Evolutionary conservation across 2,329 filamentous ascomycete species (phyloP), one percentile per base, ranked within the genome.

Genomic region (Kalaharituber pfeilii): DNA sequence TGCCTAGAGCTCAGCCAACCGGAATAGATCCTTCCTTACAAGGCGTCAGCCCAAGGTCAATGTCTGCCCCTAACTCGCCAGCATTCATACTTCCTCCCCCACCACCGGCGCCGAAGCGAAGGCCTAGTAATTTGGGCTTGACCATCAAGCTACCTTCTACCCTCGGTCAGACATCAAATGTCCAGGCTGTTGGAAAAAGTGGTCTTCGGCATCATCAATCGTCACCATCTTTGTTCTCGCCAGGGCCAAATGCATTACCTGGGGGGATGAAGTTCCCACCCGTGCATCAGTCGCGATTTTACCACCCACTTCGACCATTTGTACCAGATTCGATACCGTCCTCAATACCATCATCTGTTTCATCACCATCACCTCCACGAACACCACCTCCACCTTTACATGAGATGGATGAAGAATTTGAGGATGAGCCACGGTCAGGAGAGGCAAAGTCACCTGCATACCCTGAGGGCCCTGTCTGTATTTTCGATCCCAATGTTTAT

Each of bases 41-140:
- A 50, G 53, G 52, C 44, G 53, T 54, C 26, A 60, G 58, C 29
- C 60, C 62, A 22, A 56, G 59, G 24, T 62, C 63, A 25, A 62
- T 64, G 52, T 79, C 80, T 0, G 82, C 84, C 39, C 82, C 84
- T 5, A 73, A 78, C 1, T 85, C 82, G 2, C 82, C 83, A 3
- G 79, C 79, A 1, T 91, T 91, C 65, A 86, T 88, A 64, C 87
- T 87, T 67, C 85, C 85, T 7, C 84, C 84, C 45, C 82, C 83
- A 2, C 72, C 73, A 25, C 78, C 80, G 70, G 81, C 78, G 65
- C 79, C 74, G 2, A 71, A 73, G 60, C 69, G 82, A 63, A 86
- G 85, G 63, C 84, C 84, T 2, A 88, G 83, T 63, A 79, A 84
- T 62, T 71, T 91, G 28, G 86, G 84, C 61, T 71, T 91, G 52